Evolutionary conservation across 176 grass and related monocot genomes (phyloP).

Genomic region (Chrysopogon serrulatus): DNA sequence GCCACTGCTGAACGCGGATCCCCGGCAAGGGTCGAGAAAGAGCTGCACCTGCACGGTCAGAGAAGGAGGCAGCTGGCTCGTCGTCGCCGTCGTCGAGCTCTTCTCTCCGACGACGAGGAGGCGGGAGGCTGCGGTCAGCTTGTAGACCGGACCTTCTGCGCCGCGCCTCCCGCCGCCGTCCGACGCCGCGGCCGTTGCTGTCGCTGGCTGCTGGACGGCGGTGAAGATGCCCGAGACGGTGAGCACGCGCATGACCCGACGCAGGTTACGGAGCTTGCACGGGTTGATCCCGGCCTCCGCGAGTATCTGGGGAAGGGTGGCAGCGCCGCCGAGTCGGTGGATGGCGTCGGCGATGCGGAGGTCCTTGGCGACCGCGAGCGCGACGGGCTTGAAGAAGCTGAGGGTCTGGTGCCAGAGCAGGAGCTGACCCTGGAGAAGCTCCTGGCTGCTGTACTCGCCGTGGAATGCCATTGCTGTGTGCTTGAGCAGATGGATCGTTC

Average conservation of each 20-base stretch:
- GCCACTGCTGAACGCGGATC: background rate
- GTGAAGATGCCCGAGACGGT: background rate
- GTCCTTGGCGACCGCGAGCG: background rate
- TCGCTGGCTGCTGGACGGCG: background rate
- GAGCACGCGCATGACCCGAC: background rate
- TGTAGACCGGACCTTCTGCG: background rate
- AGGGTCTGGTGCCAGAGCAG: background rate
- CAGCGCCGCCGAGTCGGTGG: background rate
- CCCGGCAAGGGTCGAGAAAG: background rate
- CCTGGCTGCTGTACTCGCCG: background rate
- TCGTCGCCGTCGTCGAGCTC: background rate
- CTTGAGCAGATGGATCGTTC: too few relatives aligned
- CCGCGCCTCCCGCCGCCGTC: background rate
- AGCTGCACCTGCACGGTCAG: background rate
- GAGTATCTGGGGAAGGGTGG: background rate
- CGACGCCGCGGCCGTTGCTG: background rate
- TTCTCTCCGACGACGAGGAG: background rate
- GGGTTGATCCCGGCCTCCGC: background rate
- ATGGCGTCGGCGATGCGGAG: background rate
- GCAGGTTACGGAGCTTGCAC: background rate
- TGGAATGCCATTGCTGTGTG: background rate
- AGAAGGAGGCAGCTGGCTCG: background rate
- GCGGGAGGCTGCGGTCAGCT: background rate
- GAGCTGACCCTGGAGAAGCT: background rate
- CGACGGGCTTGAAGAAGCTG: background rate